These are phyloP conservation scores for Irpex sp. DNA, from an alignment of 1,284 basidiomycete species.

Conservation along the genomic window DNA sequence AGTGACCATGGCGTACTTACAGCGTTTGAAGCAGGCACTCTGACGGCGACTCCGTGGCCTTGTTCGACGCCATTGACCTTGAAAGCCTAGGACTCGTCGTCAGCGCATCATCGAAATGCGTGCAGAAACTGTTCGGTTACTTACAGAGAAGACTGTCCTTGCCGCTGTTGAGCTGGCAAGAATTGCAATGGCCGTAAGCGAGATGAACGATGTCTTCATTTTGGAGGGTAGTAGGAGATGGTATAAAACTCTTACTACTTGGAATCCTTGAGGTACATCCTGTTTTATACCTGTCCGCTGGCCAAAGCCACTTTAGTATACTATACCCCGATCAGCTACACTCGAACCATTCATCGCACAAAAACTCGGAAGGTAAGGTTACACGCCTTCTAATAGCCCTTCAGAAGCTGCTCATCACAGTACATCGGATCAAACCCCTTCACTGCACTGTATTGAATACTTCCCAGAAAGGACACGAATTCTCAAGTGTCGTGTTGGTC, in stretches of 20 bases:
- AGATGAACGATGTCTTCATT: not conserved
- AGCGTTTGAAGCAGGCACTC: constrained; percentile 33
- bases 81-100: not conserved
- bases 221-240: not conserved
- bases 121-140: not conserved
- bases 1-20: constrained; percentile 20
- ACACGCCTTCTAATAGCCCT: not conserved
- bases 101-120: not conserved
- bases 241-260: not conserved
- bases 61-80: constrained; percentile 34
- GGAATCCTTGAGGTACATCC: not conserved
- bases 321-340: not conserved
- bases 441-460: not conserved
- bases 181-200: not conserved
- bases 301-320: not conserved
- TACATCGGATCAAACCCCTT: not conserved
- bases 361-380: not conserved
- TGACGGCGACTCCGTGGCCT: constrained; percentile 35
- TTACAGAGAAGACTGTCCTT: not conserved
- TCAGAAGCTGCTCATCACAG: not conserved
- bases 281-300: not conserved
- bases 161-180: not conserved
- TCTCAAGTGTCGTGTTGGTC: not conserved
- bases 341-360: not conserved
- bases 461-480: not conserved